These are phyloP conservation scores for Colletotrichum costaricense DNA, from an alignment of 2,329 filamentous ascomycete genomes.

Conservation along the genomic window DNA sequence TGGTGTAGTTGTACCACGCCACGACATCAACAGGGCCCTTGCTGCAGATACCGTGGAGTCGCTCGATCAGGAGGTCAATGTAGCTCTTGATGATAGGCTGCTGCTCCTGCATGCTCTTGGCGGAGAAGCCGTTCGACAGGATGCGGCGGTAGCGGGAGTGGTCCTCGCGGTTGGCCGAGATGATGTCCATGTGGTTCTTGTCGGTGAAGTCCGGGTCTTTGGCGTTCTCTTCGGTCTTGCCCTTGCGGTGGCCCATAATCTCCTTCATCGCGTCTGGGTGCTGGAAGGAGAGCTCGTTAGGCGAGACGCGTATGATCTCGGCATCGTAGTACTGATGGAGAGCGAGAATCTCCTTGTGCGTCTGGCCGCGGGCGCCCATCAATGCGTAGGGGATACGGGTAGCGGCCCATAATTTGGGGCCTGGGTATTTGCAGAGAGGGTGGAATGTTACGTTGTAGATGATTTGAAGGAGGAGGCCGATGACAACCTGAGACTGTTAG, in stretches of 20 bases:
- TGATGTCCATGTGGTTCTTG: conserved; percentile 36
- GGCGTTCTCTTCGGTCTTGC: conserved; percentile 15
- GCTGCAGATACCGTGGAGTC: conserved; percentile 44
- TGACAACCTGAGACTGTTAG: conserved; percentile 9
- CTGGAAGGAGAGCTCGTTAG: conserved; percentile 52
- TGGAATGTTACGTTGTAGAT: conserved; percentile 45
- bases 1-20: conserved; percentile 42
- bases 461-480: conserved; percentile 12
- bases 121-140: conserved; percentile 40
- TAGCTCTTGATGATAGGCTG: conserved; percentile 48
- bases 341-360: conserved; percentile 41
- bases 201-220: conserved; percentile 10
- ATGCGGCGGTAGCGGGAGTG: conserved; percentile 34
- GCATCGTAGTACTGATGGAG: conserved; percentile 41
- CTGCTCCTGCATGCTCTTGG: conserved; percentile 40
- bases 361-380: conserved; percentile 37
- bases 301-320: conserved; percentile 51
- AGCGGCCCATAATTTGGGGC: conserved; percentile 41
- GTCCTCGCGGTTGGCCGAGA: conserved; percentile 13
- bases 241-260: conserved; percentile 47
- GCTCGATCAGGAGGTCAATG: conserved; percentile 50
- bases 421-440: conserved; percentile 45
- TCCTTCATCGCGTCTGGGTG: conserved; percentile 50
- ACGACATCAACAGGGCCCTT: conserved; percentile 38
- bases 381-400: conserved; percentile 22